Base-by-base conservation (phyloP, 106 monocot genomes). In the Iris macrosiphon region DNA sequence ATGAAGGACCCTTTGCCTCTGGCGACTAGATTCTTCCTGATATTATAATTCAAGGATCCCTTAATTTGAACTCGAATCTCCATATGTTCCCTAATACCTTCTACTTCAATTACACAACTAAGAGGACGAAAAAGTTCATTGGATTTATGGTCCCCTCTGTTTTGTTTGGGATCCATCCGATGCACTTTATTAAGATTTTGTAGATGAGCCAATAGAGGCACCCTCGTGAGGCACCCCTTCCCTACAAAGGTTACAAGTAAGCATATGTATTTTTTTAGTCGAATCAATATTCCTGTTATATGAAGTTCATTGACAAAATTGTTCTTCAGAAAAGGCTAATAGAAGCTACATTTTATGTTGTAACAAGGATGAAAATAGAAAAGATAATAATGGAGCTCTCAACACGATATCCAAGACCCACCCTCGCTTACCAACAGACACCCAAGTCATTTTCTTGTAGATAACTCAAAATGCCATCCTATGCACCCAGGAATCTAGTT, bases 1-100 rank as follows among this genome's bases (percentile, higher is more conserved):
- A 85, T 43, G 30, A 62, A 2, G 90, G 90, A 1, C 94, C 94
- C 12, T 89, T 85, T 54, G 79, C 85, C 49, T 69, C 85, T 35
- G 79, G 81, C 9, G 94, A 95, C 52, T 95, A 89, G 94, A 95
- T 95, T 25, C 53, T 91, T 6, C 85, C 90, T 9, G 90, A 91
- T 47, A 78, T 85, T 24, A 95, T 85, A 7, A 76, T 95, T 24
- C 89, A 88, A 52, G 85, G 89, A 14, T 66, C 89, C 6, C 35
- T 81, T 11, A 61, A 47, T 34, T 31, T 79, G 18, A 89, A 95
- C 47, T 57, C 81, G 5, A 65, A 38, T 29, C 67, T 95, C 4
- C 62, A 23, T 6, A 89, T 82, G 6, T 92, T 92, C 50, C 70
- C 81, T 17, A 86, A 78, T 38, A 92, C 91, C 3, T 92, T 69